These are phyloP conservation scores for Triangularia verruculosa DNA, from an alignment of 2,329 filamentous ascomycete species.

Conservation along the genomic window DNA sequence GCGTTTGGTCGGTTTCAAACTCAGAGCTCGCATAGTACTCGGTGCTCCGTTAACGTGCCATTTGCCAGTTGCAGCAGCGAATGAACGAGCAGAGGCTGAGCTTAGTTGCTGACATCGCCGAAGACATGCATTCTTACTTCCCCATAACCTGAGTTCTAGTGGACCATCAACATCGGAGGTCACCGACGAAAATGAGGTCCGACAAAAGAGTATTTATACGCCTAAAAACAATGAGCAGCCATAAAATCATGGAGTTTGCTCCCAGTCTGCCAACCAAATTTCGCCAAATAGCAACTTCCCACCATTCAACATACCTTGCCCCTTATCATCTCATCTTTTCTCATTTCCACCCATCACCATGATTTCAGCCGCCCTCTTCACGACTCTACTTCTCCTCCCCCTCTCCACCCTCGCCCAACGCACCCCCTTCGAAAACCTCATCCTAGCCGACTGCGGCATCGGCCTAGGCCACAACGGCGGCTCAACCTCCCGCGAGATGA, in stretches of 20 bases:
- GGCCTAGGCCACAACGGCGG: slow-evolving; percentile 9
- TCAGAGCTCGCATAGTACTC: background rate
- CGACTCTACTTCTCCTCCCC: background rate
- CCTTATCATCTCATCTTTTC: background rate
- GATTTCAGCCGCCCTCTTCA: background rate
- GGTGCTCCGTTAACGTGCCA: background rate
- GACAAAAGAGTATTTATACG: no score
- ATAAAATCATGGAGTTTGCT: no score
- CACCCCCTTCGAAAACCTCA: slow-evolving; percentile 7
- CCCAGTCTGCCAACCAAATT: no score
- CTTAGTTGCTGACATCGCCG: background rate
- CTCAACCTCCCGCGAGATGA: slow-evolving; percentile 13
- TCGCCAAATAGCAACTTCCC: no score
- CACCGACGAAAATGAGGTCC: background rate
- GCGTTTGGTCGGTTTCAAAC: background rate
- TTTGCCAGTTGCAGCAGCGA: background rate
- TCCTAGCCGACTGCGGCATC: slow-evolving; percentile 13
- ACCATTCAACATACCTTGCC: background rate
- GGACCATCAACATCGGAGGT: background rate
- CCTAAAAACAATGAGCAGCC: no score
- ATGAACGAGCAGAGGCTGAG: background rate
- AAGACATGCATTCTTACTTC: background rate
- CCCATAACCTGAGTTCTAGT: background rate
- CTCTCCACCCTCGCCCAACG: background rate
- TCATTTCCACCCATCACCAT: background rate